These are phyloP conservation scores for Claviceps sorghi DNA, from an alignment of 2,329 filamentous ascomycete genomes.

Conservation along the genomic window DNA sequence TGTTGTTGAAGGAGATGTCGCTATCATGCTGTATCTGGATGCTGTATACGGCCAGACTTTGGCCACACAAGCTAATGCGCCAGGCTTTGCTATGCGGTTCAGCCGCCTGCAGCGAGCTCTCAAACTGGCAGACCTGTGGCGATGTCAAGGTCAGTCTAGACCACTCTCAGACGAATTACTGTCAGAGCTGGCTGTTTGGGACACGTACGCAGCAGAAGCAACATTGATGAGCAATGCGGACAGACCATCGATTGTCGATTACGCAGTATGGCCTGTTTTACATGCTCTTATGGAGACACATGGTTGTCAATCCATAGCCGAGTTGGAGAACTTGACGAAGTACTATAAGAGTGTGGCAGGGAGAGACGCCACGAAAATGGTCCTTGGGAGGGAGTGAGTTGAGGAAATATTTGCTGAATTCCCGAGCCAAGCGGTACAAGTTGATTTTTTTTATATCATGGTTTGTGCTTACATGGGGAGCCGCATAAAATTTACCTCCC, in stretches of 20 bases:
- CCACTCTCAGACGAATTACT: slow-evolving; percentile 11
- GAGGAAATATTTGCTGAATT: too few species aligned
- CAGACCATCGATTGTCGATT: slow-evolving; percentile 26
- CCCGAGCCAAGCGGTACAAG: too few species aligned
- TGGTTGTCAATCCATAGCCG: slow-evolving; percentile 17
- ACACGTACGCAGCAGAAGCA: slow-evolving; percentile 16
- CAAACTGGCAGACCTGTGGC: slow-evolving; percentile 17
- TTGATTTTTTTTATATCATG: too few species aligned
- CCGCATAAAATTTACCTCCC: too few species aligned
- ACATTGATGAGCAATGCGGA: neutral
- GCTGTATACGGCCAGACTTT: slow-evolving; percentile 27
- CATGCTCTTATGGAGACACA: slow-evolving; percentile 26
- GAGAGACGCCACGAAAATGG: slow-evolving; percentile 12
- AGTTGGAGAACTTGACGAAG: slow-evolving; percentile 16
- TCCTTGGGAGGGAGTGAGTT: slow-evolving; percentile 8
- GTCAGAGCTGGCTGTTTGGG: slow-evolving; percentile 26
- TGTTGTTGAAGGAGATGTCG: slow-evolving; percentile 32
- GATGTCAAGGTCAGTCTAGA: neutral
- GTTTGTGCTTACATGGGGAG: too few species aligned
- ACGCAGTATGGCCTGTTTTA: slow-evolving; percentile 42
- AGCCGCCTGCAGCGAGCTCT: slow-evolving; percentile 27
- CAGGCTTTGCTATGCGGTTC: slow-evolving; percentile 22
- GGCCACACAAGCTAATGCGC: slow-evolving; percentile 10
- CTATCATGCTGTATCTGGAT: slow-evolving; percentile 48
- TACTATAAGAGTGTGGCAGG: slow-evolving; percentile 23